Conservation (phyloP, 2,329 filamentous ascomycete genomes). For the Cladosporium cucumerinum region DNA sequence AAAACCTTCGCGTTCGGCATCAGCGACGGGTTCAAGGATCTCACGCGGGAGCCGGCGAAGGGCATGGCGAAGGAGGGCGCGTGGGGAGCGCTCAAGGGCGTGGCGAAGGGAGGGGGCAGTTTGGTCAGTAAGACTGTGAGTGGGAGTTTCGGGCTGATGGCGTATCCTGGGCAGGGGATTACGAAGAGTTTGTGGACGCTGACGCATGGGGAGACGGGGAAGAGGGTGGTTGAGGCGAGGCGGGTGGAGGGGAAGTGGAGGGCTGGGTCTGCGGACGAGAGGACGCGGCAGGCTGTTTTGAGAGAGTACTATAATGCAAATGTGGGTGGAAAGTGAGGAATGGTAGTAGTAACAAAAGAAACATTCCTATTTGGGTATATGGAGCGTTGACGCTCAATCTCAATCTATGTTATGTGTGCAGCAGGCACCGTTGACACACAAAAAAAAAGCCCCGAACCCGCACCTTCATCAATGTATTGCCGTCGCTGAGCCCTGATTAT, state of each 20-base stretch:
- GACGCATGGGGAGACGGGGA: slow-evolving; percentile 14
- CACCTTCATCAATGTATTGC: slow-evolving; percentile 3
- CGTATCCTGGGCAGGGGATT: slow-evolving; percentile 14
- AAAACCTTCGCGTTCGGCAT: slow-evolving; percentile 7
- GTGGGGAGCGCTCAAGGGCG: slow-evolving; percentile 10
- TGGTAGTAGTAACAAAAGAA: slow-evolving; percentile 9
- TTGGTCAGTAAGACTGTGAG: slow-evolving; percentile 10
- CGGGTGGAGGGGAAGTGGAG: slow-evolving; percentile 9
- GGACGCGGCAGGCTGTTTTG: background rate
- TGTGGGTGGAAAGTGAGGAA: background rate
- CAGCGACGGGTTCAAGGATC: slow-evolving; percentile 1
- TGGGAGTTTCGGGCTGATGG: slow-evolving; percentile 9
- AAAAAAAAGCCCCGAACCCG: background rate
- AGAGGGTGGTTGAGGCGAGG: slow-evolving; percentile 1
- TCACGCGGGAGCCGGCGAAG: background rate
- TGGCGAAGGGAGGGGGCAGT: slow-evolving; percentile 15
- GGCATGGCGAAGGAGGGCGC: slow-evolving; percentile 6
- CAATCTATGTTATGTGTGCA: slow-evolving; percentile 10
- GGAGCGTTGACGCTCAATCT: slow-evolving; percentile 12
- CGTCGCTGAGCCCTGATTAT: background rate
- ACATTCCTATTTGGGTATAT: slow-evolving; percentile 16
- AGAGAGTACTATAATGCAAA: slow-evolving; percentile 11
- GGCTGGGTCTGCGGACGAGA: background rate
- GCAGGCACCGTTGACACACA: background rate
- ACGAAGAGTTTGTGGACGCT: slow-evolving; percentile 8